phyloP scores from a whole-genome alignment of 805 yeast genomes.

The Monosporozyma aquatica region DNA sequence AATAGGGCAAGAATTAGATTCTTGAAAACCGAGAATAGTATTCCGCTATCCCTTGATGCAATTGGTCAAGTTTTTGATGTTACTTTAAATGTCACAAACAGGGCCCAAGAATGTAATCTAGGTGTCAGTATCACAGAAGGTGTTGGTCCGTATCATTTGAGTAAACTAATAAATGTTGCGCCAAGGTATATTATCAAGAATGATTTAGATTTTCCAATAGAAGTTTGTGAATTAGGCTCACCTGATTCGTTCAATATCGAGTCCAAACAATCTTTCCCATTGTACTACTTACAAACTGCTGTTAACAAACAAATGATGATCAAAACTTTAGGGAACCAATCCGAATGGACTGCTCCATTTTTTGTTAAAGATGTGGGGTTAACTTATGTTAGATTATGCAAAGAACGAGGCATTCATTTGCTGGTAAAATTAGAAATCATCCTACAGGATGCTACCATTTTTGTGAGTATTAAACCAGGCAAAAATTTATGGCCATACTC shows the following conservation, averaged over 20 bases:
- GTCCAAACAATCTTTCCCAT: slow-evolving; percentile 42
- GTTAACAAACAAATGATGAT: slow-evolving; percentile 52
- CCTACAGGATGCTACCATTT: slow-evolving; percentile 75
- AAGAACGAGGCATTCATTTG: slow-evolving; percentile 55
- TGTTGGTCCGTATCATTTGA: slow-evolving; percentile 65
- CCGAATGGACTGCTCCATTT: slow-evolving; percentile 85
- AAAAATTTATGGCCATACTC: slow-evolving; percentile 86
- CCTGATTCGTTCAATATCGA: slow-evolving; percentile 40
- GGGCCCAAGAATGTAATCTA: slow-evolving; percentile 54
- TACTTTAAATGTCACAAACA: slow-evolving; percentile 39
- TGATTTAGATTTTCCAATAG: slow-evolving; percentile 44
- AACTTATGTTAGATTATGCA: slow-evolving; percentile 58
- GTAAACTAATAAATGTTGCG: slow-evolving; percentile 68
- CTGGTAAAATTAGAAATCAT: slow-evolving; percentile 64
- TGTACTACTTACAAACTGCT: slow-evolving; percentile 49
- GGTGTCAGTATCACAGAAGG: slow-evolving; percentile 78
- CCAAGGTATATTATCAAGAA: slow-evolving; percentile 79
- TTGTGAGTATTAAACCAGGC: slow-evolving; percentile 65
- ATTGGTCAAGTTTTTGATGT: slow-evolving; percentile 71
- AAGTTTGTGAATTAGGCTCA: slow-evolving; percentile 61
- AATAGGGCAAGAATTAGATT: slow-evolving; percentile 60
- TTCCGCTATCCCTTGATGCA: slow-evolving; percentile 76
- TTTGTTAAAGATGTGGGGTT: slow-evolving; percentile 78
- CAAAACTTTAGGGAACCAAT: slow-evolving; percentile 46
- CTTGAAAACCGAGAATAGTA: slow-evolving; percentile 63